A percentile compares a stretch with the other conserved stretches of the same genome.
Conservation (phyloP, 768 basidiomycete genomes). For the Myochromella boudieri region DNA sequence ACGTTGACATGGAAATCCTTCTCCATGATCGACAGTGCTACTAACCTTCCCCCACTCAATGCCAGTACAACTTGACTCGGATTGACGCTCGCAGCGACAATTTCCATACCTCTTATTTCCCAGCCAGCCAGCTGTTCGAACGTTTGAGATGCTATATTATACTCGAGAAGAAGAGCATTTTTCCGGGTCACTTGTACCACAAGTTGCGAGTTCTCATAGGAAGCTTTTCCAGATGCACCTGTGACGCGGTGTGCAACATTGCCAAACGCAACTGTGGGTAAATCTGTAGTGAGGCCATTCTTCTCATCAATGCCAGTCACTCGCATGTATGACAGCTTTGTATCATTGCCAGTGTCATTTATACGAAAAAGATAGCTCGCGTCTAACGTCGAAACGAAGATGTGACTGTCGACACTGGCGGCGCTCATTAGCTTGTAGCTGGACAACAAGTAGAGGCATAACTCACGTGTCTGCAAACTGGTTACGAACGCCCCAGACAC, state of each 20-base stretch:
- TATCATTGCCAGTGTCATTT: constrained; percentile 33
- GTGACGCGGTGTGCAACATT: constrained; percentile 46
- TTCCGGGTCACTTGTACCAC: constrained; percentile 73
- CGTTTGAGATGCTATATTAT: constrained; percentile 41
- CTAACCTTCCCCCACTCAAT: constrained; percentile 50
- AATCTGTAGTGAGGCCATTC: constrained; percentile 42
- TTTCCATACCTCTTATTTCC: constrained; percentile 34
- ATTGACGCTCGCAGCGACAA: constrained; percentile 72
- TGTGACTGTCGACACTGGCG: constrained; percentile 40
- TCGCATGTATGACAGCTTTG: constrained; percentile 41
- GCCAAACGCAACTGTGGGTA: constrained; percentile 63
- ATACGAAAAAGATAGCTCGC: constrained; percentile 57
- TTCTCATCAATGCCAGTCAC: constrained; percentile 20
- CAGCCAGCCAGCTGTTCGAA: constrained; percentile 44
- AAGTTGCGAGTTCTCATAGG: constrained; percentile 48
- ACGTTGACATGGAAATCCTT: constrained; percentile 30
- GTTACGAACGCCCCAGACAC: constrained; percentile 60
- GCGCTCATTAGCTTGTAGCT: constrained; percentile 1
- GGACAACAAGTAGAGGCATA: background rate
- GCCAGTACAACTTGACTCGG: constrained; percentile 67
- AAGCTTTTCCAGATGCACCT: constrained; percentile 25
- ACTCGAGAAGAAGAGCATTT: constrained; percentile 56
- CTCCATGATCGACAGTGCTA: constrained; percentile 48
- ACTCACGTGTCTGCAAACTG: constrained; percentile 51
- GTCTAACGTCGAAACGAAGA: constrained; percentile 61